Base-by-base conservation (phyloP, 495 filamentous ascomycete species). In the Annulohypoxylon stygium region DNA sequence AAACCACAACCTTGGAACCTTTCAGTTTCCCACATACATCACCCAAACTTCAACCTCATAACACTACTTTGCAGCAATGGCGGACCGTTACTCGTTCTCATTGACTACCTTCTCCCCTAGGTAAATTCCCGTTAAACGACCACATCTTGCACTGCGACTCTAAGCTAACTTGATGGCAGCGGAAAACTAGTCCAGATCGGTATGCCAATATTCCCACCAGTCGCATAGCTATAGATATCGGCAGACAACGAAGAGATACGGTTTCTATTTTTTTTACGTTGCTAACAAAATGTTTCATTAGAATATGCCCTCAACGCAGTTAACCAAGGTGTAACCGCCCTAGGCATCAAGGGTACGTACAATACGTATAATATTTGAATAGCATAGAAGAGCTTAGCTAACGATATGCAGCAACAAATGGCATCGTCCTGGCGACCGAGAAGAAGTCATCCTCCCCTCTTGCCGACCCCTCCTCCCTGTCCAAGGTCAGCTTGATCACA, bases 291-390 rank as follows among this genome's bases (percentile, higher is more conserved):
- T 34, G n/a, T 45, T 72, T 69, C 71, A 77, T 72, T 74, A 99
- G 96, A 99, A 86, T 99, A 99, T 93, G 96, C 96, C 72, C 87
- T 99, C 75, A 97, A 98, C 80, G 96, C 96, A 60, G 96, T 98
- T 77, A 99, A 99, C 88, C 94, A 97, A 86, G 96, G 96, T 81
- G 95, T 98, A 67, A 99, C 97, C 74, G 94, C 96, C 73, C 89
- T 99, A 30, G 96, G 96, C 74, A 98, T 99, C 85, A 99, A 99
- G 91, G 95, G 95, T 95, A 82, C 51, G 75, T 73, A 69, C 25
- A 25, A 30, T 95, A 82, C 51, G 74, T 73, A 69, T 36, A 25
- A 54, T n/a, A 25, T 37, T 55, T 61, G 3, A 58, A 51, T 54
- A 37, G 53, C 26, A 34, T 54, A 25, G 4, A 26, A 14, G 4